phyloP scores from a whole-genome alignment of 2,329 filamentous ascomycete genomes.

The Dothistroma pini region DNA sequence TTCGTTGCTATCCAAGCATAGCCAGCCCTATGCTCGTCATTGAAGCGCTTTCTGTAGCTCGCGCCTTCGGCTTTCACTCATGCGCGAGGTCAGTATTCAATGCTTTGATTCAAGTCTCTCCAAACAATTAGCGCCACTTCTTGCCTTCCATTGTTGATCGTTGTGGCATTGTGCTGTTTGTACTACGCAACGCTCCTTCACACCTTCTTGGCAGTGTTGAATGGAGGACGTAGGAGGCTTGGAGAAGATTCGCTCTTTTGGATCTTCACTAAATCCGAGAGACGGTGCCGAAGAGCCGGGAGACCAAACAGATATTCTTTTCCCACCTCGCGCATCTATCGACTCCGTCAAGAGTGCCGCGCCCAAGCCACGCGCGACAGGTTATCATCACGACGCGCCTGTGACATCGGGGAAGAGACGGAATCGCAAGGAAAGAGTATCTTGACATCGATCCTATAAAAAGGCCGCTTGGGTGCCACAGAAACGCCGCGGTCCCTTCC shows the following conservation, averaged over 20 bases:
- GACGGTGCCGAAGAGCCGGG: not conserved
- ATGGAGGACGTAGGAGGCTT: not conserved
- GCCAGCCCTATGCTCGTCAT: not conserved
- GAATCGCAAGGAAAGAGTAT: too few species aligned
- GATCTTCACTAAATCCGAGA: not conserved
- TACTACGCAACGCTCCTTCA: not conserved
- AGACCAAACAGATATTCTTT: not conserved
- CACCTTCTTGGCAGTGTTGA: not conserved
- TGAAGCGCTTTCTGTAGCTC: not conserved
- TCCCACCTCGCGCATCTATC: not conserved
- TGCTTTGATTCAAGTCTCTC: not conserved
- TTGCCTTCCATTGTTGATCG: not conserved
- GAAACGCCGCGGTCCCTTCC: not conserved
- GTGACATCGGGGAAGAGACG: too few species aligned
- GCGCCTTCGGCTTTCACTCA: not conserved
- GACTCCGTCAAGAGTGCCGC: too few species aligned
- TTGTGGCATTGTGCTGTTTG: not conserved
- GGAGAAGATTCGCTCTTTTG: not conserved
- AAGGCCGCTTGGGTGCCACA: not conserved
- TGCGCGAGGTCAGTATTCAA: not conserved
- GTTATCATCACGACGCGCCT: not conserved
- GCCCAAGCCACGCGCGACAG: not conserved
- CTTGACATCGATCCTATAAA: not conserved
- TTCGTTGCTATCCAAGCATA: not conserved
- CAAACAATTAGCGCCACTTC: not conserved